Conservation (phyloP, 1,284 basidiomycete species). For the Ceratobasidium sp. region DNA sequence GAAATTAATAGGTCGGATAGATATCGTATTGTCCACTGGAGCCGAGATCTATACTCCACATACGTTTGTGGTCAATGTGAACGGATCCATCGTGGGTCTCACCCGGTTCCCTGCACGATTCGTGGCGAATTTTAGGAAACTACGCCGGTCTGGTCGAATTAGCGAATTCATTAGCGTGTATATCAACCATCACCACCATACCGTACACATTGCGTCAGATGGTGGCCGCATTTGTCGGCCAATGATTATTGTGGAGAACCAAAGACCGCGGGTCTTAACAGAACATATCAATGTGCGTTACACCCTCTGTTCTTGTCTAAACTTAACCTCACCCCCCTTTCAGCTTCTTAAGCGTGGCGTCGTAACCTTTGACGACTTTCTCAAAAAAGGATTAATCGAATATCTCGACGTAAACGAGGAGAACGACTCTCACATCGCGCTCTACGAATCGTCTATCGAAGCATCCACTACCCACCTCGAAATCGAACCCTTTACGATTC, state of each 20-base stretch:
- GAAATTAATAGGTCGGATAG: constrained; percentile 61
- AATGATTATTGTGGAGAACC: constrained; percentile 96
- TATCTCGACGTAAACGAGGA: constrained; percentile 99
- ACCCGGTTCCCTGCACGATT: constrained; percentile 90
- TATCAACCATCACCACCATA: constrained; percentile 95
- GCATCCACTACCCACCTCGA: constrained; percentile 93
- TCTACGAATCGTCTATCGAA: constrained; percentile 92
- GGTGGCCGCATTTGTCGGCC: constrained; percentile 99
- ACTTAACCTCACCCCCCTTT: background rate
- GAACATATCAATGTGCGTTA: constrained; percentile 82
- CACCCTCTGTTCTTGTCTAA: background rate
- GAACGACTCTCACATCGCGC: constrained; percentile 96
- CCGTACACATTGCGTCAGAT: constrained; percentile 97
- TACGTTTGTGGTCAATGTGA: constrained; percentile 96
- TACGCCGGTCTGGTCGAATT: constrained; percentile 91
- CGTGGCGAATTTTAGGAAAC: constrained; percentile 90
- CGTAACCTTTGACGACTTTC: constrained; percentile 94
- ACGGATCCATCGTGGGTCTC: constrained; percentile 95
- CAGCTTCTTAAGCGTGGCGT: constrained; percentile 82
- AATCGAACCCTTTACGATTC: constrained; percentile 98
- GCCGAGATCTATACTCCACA: constrained; percentile 94
- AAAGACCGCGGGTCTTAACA: constrained; percentile 80
- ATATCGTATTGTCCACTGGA: constrained; percentile 93
- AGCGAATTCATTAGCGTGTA: constrained; percentile 99
- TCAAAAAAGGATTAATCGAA: constrained; percentile 96